These are phyloP conservation scores for Pestalotiopsis sp. DNA, from an alignment of 2,329 filamentous ascomycete genomes.

Conservation along the genomic window DNA sequence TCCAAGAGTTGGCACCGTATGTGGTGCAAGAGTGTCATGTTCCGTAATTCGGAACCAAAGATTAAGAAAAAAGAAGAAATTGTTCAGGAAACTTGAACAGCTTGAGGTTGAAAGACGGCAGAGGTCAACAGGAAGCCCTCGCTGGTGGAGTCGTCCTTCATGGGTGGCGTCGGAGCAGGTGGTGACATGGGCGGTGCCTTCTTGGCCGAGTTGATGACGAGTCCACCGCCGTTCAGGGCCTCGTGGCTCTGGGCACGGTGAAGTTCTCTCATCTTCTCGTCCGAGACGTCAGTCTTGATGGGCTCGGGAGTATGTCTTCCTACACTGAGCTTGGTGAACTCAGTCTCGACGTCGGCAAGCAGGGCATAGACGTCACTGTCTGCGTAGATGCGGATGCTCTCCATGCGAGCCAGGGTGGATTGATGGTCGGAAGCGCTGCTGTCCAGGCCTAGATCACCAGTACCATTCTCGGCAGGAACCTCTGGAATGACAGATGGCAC, in stretches of 20 bases:
- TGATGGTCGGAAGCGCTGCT: constrained; percentile 28
- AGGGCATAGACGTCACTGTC: constrained; percentile 69
- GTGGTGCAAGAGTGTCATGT: background rate
- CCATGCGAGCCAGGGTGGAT: constrained; percentile 39
- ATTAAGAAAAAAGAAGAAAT: background rate
- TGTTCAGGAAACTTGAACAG: constrained; percentile 1
- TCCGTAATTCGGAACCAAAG: background rate
- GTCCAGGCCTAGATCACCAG: constrained; percentile 32
- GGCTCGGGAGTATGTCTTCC: constrained; percentile 21
- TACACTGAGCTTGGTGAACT: constrained; percentile 53
- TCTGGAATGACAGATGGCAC: constrained; percentile 61
- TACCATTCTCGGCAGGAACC: constrained; percentile 50
- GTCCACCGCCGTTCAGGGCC: constrained; percentile 40
- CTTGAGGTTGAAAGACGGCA: constrained; percentile 50
- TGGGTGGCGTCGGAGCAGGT: constrained; percentile 38
- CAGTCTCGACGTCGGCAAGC: constrained; percentile 67
- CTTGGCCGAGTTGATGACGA: constrained; percentile 24
- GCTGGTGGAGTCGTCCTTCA: constrained; percentile 32
- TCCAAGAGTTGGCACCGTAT: background rate
- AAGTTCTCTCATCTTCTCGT: constrained; percentile 43
- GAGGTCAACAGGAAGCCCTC: constrained; percentile 48
- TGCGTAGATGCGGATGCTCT: constrained; percentile 71
- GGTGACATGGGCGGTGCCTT: constrained; percentile 35
- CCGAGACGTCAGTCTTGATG: constrained; percentile 25
- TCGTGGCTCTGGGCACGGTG: constrained; percentile 57